These are phyloP conservation scores for Coleophoma cylindrospora DNA, from an alignment of 2,329 filamentous ascomycete genomes.

Conservation along the genomic window DNA sequence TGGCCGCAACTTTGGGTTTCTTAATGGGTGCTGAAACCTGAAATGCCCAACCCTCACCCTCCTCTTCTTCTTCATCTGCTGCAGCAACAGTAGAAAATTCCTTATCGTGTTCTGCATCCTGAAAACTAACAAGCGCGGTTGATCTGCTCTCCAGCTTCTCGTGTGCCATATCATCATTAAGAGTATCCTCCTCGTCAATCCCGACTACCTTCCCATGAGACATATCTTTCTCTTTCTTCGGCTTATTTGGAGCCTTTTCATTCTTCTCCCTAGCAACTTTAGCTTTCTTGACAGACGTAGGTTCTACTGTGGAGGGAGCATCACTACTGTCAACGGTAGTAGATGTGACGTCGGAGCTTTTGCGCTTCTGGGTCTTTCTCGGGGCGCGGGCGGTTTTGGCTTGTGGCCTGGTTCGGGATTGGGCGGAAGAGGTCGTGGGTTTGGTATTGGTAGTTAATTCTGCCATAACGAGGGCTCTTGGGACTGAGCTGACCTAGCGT, in stretches of 20 bases:
- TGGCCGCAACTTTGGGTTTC: not conserved
- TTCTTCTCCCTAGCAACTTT: not conserved
- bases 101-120: not conserved
- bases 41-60: not conserved
- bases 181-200: not conserved
- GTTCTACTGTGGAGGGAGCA: not conserved
- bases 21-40: not conserved
- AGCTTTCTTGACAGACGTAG: not conserved
- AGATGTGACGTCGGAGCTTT: not conserved
- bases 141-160: not conserved
- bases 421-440: too few species aligned
- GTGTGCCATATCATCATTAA: not conserved
- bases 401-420: too few species aligned
- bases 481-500: too few species aligned
- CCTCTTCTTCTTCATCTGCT: not conserved
- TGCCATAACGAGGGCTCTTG: too few species aligned
- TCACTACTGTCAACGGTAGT: not conserved
- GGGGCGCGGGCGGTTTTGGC: not conserved
- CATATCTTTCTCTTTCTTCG: slow-evolving; percentile 11
- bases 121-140: not conserved
- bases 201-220: not conserved
- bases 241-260: slow-evolving; percentile 3
- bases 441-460: too few species aligned
- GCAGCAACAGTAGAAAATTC: not conserved
- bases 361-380: not conserved